These are phyloP conservation scores for Pelargonium exstipulatum DNA, from an alignment of 441 rosid species.

Conservation along the genomic window DNA sequence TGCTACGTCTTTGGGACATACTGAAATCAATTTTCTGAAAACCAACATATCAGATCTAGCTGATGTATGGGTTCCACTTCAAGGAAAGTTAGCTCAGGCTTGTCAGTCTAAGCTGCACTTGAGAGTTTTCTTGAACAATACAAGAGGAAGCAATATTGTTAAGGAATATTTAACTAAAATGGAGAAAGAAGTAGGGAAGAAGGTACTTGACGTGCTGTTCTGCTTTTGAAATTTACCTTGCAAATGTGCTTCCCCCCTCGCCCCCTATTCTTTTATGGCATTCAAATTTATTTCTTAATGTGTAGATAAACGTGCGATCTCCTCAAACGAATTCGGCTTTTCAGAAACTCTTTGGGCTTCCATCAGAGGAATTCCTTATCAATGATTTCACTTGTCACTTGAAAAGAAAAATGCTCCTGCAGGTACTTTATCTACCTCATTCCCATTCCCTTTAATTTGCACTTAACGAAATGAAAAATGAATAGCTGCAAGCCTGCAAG, in stretches of 20 bases:
- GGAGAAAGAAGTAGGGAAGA: conserved; percentile 98
- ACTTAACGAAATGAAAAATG: no score
- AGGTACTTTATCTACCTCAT: no score
- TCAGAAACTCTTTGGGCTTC: conserved; percentile 93
- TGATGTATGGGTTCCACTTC: conserved; percentile 84
- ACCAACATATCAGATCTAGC: conserved; percentile 77
- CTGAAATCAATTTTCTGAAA: conserved; percentile 79
- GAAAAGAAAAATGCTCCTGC: conserved; percentile 84
- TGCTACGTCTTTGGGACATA: conserved; percentile 76
- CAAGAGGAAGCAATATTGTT: conserved; percentile 75
- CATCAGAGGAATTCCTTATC: conserved; percentile 94
- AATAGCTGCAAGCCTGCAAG: no score
- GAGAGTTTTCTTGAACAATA: conserved; percentile 82
- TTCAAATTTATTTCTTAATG: conserved; percentile 1
- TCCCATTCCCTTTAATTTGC: no score
- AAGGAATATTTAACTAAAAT: conserved; percentile 80
- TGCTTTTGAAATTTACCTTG: conserved; percentile 14
- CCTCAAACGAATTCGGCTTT: conserved; percentile 96
- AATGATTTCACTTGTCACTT: conserved; percentile 96
- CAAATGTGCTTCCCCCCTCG: not conserved
- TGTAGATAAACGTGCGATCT: conserved; percentile 82
- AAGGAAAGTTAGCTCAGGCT: conserved; percentile 84
- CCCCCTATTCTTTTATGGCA: conserved; percentile 2
- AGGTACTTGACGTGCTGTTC: conserved; percentile 41
- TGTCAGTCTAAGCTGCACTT: conserved; percentile 87